Evolutionary conservation across 495 filamentous ascomycete species (phyloP), one percentile per base, ranked within the genome.

Genomic region (Neurospora discreta): DNA sequence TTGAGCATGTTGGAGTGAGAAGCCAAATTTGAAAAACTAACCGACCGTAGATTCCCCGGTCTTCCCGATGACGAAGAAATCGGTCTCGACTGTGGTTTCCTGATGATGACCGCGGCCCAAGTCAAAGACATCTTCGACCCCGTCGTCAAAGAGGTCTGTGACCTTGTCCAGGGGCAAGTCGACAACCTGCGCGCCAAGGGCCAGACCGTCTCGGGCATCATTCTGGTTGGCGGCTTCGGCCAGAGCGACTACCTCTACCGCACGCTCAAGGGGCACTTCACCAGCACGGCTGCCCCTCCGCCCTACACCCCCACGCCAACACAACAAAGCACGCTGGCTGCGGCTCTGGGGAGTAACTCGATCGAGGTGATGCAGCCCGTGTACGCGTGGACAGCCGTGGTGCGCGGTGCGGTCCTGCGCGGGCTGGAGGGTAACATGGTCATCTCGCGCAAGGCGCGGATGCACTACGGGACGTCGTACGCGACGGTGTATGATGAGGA

Each of bases 381-480:
- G 67, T 89, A 92, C 74, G 90, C 91, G 4, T 94, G 90, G 89
- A 92, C 89, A 10, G 90, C 91, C n/a, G 89, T 93, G 16, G 90
- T 91, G 38, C 84, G 87, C 69, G 89, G 87, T 30, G 92, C 86
- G 11, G 91, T 89, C 41, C 82, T 91, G 68, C 84, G 87, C 73
- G 91, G 90, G 10, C 80, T 93, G 30, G 91, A 93, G 78, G 90
- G 88, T 33, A 90, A 84, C 76, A 89, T 92, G 86, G 89, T 93
- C 6, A 85, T 90, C 39, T 89, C 85, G 36, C 79, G 90, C 36
- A 87, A 89, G 74, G 85, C 89, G 39, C 83, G 91, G 65, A 90
- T 87, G 85, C 89, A 92, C 80, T 93, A 93, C 78, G 91, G 91
- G n/a, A 93, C 90, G 10, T 89, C 87, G 46, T 92, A 92, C 80